Conservation (phyloP, 345 rosid species). For the Luvunga scandens region DNA sequence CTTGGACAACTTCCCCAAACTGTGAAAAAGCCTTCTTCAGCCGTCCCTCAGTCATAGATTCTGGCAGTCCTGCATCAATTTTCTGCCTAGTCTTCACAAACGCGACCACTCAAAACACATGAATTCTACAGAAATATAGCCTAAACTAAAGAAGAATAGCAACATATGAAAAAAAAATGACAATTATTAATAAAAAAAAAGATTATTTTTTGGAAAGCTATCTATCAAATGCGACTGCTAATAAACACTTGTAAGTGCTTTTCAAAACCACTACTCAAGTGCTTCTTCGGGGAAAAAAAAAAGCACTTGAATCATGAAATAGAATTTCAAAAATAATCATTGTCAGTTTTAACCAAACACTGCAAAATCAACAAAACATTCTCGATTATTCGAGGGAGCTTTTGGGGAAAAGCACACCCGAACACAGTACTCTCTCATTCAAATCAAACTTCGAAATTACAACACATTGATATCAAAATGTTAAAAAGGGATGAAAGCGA, state of each 20-base stretch:
- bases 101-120: neutral
- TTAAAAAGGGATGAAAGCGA: neutral
- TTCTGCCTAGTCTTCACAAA: neutral
- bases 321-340: neutral
- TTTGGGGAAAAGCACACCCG: neutral
- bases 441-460: too few species aligned
- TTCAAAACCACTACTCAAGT: neutral
- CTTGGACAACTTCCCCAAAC: conserved; percentile 49
- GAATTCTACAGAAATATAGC: neutral
- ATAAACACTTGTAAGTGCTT: neutral
- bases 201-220: neutral
- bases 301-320: neutral
- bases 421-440: neutral
- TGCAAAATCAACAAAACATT: neutral
- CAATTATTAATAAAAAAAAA: neutral
- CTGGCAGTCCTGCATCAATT: conserved; percentile 41
- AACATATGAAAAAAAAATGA: neutral
- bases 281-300: neutral
- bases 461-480: neutral
- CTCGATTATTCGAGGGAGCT: neutral
- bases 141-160: neutral
- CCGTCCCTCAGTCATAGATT: conserved; percentile 49
- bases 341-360: neutral
- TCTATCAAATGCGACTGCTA: neutral
- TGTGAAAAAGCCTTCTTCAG: conserved; percentile 45